These are phyloP conservation scores for Brassica cretica DNA, from an alignment of 345 rosid species.

Conservation along the genomic window DNA sequence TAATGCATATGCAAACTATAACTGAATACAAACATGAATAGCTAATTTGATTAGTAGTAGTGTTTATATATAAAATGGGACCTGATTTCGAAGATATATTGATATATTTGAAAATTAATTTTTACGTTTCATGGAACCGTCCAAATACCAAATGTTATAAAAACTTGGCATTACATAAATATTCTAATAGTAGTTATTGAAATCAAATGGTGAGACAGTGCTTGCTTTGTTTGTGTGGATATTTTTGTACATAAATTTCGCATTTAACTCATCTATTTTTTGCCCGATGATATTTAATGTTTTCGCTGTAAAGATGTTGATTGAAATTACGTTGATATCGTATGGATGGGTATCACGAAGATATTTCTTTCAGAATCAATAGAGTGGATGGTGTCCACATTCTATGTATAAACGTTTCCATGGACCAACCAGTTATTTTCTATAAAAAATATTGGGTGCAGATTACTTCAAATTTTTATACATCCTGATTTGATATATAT, in stretches of 20 bases:
- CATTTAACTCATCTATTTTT: not conserved
- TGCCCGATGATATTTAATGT: not conserved
- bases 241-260: not conserved
- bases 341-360: slow-evolving; percentile 15
- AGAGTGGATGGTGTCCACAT: not conserved
- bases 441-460: not conserved
- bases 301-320: slow-evolving; percentile 25
- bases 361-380: not conserved
- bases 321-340: slow-evolving; percentile 19
- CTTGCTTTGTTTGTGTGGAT: not conserved
- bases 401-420: not conserved
- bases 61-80: not conserved
- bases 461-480: not conserved
- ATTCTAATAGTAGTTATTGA: not conserved
- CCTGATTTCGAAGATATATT: not conserved
- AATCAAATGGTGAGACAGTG: not conserved
- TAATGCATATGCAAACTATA: not conserved
- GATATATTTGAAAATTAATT: too few relatives aligned
- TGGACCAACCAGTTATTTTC: not conserved
- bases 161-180: not conserved
- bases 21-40: not conserved
- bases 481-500: not conserved
- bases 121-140: not conserved
- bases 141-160: too few relatives aligned
- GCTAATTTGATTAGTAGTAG: not conserved